phyloP scores from a whole-genome alignment of 352 stramenopile genomes.

The Globisporangium barbulae region DNA sequence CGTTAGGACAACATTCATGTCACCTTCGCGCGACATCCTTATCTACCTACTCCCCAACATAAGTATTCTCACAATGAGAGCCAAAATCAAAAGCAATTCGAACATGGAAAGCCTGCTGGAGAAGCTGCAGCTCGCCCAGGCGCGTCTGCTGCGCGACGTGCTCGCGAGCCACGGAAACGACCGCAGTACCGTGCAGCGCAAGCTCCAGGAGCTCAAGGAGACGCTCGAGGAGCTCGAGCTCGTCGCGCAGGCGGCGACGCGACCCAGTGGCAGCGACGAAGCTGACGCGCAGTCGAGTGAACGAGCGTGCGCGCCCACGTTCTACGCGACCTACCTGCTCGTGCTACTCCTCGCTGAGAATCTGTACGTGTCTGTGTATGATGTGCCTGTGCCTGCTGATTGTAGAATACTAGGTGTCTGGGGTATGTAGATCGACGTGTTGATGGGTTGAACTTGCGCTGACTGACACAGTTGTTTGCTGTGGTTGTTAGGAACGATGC shows the following conservation, averaged over 20 bases:
- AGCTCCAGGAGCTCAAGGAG: constrained; percentile 34
- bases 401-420: neutral
- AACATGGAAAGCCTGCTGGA: constrained; percentile 49
- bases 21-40: constrained; percentile 23
- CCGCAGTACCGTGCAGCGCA: constrained; percentile 16
- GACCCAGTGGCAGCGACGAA: neutral
- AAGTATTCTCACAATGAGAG: neutral
- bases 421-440: neutral
- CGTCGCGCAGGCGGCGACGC: constrained; percentile 32
- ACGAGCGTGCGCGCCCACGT: constrained; percentile 31
- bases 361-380: constrained; percentile 28
- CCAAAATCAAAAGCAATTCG: neutral
- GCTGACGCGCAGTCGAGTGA: constrained; percentile 6
- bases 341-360: constrained; percentile 48
- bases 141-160: constrained; percentile 34
- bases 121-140: constrained; percentile 38
- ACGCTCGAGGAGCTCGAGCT: constrained; percentile 59
- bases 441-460: constrained; percentile 1
- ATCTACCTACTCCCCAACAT: neutral
- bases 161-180: constrained; percentile 17
- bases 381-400: neutral
- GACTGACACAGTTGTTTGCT: neutral
- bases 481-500: constrained; percentile 44
- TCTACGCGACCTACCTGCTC: constrained; percentile 59
- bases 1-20: neutral